These are phyloP conservation scores for Lathyrus tuberosus DNA, from an alignment of 306 rosid species.

Conservation along the genomic window DNA sequence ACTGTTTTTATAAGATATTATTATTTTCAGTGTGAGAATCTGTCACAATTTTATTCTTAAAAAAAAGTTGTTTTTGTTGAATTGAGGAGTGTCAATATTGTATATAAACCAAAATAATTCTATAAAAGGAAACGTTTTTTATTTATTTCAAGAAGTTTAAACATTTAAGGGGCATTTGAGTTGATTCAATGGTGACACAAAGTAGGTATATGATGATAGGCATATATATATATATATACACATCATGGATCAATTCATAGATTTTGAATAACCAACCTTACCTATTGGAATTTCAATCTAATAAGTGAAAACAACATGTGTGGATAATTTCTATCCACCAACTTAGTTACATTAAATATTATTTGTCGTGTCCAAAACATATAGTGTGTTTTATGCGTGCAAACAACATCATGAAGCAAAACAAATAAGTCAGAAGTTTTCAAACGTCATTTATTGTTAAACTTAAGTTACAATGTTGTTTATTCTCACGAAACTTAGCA, in stretches of 20 bases:
- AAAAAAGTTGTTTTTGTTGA: too few relatives aligned
- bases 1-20: too few relatives aligned
- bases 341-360: conserved; percentile 2
- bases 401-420: conserved; percentile 30
- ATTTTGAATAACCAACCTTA: not conserved
- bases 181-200: too few relatives aligned
- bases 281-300: not conserved
- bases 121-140: too few relatives aligned
- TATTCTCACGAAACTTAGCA: not conserved
- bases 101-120: too few relatives aligned
- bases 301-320: conserved; percentile 11
- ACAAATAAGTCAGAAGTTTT: conserved; percentile 20
- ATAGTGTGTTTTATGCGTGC: conserved; percentile 41
- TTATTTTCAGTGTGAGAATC: too few relatives aligned
- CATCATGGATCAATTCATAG: not conserved
- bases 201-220: too few relatives aligned
- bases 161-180: too few relatives aligned
- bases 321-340: conserved; percentile 21
- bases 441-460: not conserved
- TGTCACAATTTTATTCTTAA: too few relatives aligned
- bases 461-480: conserved; percentile 10
- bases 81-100: too few relatives aligned
- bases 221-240: too few relatives aligned
- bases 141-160: too few relatives aligned
- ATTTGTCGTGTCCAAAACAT: conserved; percentile 30